Conservation (phyloP, 208 protist genomes). For the Leishmania gerbilli region DNA sequence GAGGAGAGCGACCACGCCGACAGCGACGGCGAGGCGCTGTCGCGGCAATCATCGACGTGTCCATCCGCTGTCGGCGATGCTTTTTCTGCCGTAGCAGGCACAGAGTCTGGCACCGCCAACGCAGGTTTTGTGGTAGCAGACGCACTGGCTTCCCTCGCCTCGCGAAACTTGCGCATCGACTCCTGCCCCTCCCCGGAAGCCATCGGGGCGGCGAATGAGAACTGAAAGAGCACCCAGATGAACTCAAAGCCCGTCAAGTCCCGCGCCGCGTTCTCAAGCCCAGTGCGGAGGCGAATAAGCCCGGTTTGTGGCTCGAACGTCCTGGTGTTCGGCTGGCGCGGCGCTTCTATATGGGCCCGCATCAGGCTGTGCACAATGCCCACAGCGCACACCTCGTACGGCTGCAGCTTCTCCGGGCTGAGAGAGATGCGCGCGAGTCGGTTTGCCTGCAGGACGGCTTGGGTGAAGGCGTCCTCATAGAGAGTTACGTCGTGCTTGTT, state of each 20-base stretch:
- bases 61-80: neutral
- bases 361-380: constrained; percentile 88
- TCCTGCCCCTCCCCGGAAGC: constrained; percentile 63
- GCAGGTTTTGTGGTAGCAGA: neutral
- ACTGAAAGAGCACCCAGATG: constrained; percentile 93
- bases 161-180: constrained; percentile 27
- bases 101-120: neutral
- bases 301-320: constrained; percentile 81
- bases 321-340: constrained; percentile 79
- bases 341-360: constrained; percentile 79
- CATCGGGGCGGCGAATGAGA: constrained; percentile 77
- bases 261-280: constrained; percentile 85
- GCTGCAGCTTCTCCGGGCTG: constrained; percentile 69
- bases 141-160: neutral
- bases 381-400: constrained; percentile 76
- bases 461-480: constrained; percentile 76
- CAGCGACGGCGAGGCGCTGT: too few relatives aligned
- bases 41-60: neutral
- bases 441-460: constrained; percentile 74
- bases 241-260: constrained; percentile 86
- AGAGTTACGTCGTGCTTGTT: constrained; percentile 60
- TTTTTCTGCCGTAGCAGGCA: neutral
- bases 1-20: constrained; percentile 16
- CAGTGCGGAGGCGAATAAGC: constrained; percentile 77
- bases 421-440: constrained; percentile 68